These are phyloP conservation scores for Linderina pennispora DNA, from an alignment of 192 early-diverging fungal genomes.

Conservation along the genomic window DNA sequence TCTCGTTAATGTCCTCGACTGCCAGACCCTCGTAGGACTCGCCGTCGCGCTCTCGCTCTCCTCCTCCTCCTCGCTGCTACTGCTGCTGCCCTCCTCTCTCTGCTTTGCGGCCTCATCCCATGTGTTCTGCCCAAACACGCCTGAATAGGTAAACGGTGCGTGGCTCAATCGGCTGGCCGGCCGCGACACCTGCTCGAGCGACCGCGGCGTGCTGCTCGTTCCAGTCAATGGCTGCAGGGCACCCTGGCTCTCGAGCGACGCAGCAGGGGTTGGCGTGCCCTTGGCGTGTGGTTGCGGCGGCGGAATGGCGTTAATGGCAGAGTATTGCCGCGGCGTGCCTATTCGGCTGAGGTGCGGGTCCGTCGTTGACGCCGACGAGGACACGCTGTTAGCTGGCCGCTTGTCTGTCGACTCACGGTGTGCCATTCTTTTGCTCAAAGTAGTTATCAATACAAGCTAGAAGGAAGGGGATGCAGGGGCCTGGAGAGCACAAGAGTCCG, in stretches of 20 bases:
- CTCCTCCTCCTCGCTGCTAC: conserved; percentile 5
- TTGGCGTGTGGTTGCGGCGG: conserved; percentile 17
- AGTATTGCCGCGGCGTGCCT: conserved; percentile 21
- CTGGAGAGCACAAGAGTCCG: too few relatives aligned
- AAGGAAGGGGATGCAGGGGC: too few relatives aligned
- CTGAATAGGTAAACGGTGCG: conserved; percentile 41
- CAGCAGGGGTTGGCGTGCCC: conserved; percentile 11
- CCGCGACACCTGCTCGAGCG: conserved; percentile 3
- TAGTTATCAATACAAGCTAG: too few relatives aligned
- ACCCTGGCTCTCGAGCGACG: conserved; percentile 7
- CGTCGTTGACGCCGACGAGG: too few relatives aligned
- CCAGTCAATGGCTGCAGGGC: conserved; percentile 5
- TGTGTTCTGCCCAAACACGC: conserved; percentile 27
- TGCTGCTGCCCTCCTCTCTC: conserved; percentile 17
- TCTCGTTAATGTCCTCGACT: conserved; percentile 46
- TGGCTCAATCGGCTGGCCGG: conserved; percentile 6
- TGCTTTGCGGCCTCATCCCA: conserved; percentile 1
- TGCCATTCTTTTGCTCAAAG: too few relatives aligned
- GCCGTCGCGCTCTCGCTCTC: conserved; percentile 21
- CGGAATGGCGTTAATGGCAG: conserved; percentile 20
- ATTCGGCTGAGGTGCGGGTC: too few relatives aligned
- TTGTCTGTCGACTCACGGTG: too few relatives aligned
- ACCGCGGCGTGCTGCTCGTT: neutral
- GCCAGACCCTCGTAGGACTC: conserved; percentile 45
- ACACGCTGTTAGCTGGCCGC: too few relatives aligned